These are phyloP conservation scores for Wallacemonas sp. DNA, from an alignment of 208 protist genomes.

Conservation along the genomic window DNA sequence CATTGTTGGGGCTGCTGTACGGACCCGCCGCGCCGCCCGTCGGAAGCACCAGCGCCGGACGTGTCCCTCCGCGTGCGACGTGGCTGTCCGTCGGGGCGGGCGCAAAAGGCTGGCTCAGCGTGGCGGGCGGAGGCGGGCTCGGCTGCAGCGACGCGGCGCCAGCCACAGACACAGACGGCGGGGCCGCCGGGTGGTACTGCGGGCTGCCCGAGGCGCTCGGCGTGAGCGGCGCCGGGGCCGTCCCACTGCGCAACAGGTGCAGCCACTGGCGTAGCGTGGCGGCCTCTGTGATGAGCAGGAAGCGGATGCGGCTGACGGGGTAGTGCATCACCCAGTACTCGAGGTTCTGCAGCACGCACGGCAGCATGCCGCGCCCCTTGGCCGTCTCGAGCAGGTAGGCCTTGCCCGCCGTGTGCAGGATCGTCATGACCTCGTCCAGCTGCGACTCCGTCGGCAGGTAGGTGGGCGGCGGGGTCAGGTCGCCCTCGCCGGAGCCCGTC, in stretches of 20 bases:
- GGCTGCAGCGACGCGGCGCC: too few species aligned
- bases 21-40: too few species aligned
- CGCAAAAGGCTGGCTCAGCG: too few species aligned
- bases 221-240: background rate
- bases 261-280: slow-evolving; percentile 26
- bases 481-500: slow-evolving; percentile 44
- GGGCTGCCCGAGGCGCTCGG: slow-evolving; percentile 16
- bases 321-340: slow-evolving; percentile 69
- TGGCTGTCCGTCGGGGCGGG: too few species aligned
- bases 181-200: background rate
- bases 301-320: slow-evolving; percentile 60
- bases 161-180: too few species aligned
- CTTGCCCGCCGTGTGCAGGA: slow-evolving; percentile 43
- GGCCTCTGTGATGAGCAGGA: slow-evolving; percentile 66
- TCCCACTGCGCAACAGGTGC: background rate
- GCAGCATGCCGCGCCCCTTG: slow-evolving; percentile 43
- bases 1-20: too few species aligned
- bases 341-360: slow-evolving; percentile 41
- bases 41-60: too few species aligned
- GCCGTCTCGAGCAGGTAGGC: slow-evolving; percentile 49
- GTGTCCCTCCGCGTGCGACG: too few species aligned
- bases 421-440: slow-evolving; percentile 70
- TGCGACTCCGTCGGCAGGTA: slow-evolving; percentile 72
- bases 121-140: too few species aligned
- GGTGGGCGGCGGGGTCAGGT: slow-evolving; percentile 48